phyloP scores from a whole-genome alignment of 441 rosid species.

The Populus hybrid region DNA sequence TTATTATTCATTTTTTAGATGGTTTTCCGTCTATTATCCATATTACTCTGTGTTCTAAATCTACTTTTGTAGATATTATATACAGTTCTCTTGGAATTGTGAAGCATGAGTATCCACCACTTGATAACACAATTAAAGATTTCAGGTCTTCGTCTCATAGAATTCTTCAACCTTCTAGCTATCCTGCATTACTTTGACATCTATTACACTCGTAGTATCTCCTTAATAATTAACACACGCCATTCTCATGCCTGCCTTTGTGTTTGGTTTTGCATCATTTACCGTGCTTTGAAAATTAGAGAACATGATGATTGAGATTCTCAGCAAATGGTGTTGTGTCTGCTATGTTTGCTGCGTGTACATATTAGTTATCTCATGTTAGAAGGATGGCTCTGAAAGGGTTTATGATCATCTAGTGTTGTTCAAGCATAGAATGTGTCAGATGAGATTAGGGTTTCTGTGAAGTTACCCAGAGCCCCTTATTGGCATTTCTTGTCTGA shows the following conservation, averaged over 20 bases:
- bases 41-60: not conserved
- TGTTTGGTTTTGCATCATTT: not conserved
- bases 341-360: not conserved
- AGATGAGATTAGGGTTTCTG: not conserved
- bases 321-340: not conserved
- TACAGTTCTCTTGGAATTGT: slow-evolving; percentile 11
- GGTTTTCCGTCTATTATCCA: not conserved
- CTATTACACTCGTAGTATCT: not conserved
- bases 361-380: not conserved
- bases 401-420: not conserved
- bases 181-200: not conserved
- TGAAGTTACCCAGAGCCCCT: not conserved
- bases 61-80: slow-evolving; percentile 8
- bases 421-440: not conserved
- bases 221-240: not conserved
- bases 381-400: not conserved
- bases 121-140: not conserved
- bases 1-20: not conserved
- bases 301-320: not conserved
- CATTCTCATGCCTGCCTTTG: not conserved
- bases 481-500: not conserved
- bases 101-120: not conserved
- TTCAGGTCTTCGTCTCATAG: not conserved
- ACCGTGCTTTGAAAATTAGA: not conserved
- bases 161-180: not conserved